Evolutionary conservation across 2,329 filamentous ascomycete genomes (phyloP).

Genomic region (Verticillium nonalfalfae): DNA sequence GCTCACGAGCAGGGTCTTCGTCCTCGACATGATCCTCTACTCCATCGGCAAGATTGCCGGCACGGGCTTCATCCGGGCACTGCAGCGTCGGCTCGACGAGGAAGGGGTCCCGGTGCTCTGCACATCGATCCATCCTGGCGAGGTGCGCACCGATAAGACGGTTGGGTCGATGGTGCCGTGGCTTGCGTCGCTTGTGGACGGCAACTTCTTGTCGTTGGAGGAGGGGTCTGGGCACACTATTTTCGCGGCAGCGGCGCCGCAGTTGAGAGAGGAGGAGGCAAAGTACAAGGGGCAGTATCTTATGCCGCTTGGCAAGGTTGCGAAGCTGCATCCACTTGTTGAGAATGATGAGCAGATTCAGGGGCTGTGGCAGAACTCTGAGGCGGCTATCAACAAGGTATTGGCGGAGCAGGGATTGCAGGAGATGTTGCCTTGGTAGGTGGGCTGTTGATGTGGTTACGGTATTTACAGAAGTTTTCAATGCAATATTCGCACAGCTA

Average conservation of each 20-base stretch:
- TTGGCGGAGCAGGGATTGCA: conserved; percentile 2
- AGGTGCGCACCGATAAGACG: conserved; percentile 4
- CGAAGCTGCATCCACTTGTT: conserved; percentile 5
- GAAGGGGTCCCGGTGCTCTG: conserved; percentile 3
- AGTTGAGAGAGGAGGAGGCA: conserved; percentile 1
- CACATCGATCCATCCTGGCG: conserved; percentile 11
- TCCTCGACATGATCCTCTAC: conserved; percentile 15
- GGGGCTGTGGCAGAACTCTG: conserved; percentile 13
- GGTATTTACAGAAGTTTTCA: too few relatives aligned
- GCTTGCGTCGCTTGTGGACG: not conserved
- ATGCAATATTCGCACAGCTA: too few relatives aligned
- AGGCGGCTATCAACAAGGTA: conserved; percentile 8
- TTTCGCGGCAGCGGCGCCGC: conserved; percentile 10
- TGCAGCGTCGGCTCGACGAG: conserved; percentile 10
- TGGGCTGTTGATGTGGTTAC: not conserved
- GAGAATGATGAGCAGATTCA: conserved; percentile 6
- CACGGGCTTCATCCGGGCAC: conserved; percentile 10
- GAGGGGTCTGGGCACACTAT: conserved; percentile 7
- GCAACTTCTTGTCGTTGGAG: conserved; percentile 5
- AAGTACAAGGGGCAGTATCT: conserved; percentile 12
- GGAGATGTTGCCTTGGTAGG: not conserved
- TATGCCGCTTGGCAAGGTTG: conserved; percentile 5
- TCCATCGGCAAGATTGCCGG: conserved; percentile 15
- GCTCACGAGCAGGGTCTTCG: conserved; percentile 6
- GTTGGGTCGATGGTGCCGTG: not conserved